These are phyloP conservation scores for Pseudotulostoma volvatum DNA, from an alignment of 495 filamentous ascomycete genomes.

Conservation along the genomic window DNA sequence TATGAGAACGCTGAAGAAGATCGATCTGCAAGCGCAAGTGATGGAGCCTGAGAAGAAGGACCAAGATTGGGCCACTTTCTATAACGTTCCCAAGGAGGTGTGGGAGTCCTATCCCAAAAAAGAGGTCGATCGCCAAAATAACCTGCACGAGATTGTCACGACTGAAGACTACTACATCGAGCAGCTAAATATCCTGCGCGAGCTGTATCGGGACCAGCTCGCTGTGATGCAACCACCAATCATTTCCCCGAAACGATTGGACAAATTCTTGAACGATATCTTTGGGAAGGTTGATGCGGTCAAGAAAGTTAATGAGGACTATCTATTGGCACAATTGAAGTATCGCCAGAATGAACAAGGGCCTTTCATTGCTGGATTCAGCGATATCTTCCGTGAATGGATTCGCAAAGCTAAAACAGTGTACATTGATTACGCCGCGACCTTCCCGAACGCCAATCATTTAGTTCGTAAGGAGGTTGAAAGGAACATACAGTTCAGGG, in stretches of 20 bases:
- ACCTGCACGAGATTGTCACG: slow-evolving; percentile 87
- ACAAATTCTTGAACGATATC: slow-evolving; percentile 64
- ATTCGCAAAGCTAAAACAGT: slow-evolving; percentile 79
- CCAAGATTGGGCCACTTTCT: slow-evolving; percentile 85
- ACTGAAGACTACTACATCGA: slow-evolving; percentile 84
- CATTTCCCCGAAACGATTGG: slow-evolving; percentile 53
- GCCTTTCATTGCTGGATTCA: slow-evolving; percentile 84
- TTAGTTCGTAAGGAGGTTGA: slow-evolving; percentile 71
- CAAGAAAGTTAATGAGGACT: slow-evolving; percentile 82
- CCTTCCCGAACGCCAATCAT: slow-evolving; percentile 70
- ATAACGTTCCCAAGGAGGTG: slow-evolving; percentile 65
- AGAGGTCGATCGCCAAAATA: slow-evolving; percentile 86
- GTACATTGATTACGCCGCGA: slow-evolving; percentile 85
- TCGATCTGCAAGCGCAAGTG: slow-evolving; percentile 60
- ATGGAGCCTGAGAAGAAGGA: slow-evolving; percentile 49
- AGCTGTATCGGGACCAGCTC: slow-evolving; percentile 76
- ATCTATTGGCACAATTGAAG: slow-evolving; percentile 87
- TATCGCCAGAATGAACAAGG: slow-evolving; percentile 96
- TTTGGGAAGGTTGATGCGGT: slow-evolving; percentile 86
- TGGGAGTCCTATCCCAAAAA: slow-evolving; percentile 55
- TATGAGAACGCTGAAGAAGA: slow-evolving; percentile 83
- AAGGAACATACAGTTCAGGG: slow-evolving; percentile 69
- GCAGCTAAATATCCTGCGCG: slow-evolving; percentile 65
- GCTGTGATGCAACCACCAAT: slow-evolving; percentile 58
- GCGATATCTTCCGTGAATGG: slow-evolving; percentile 97